phyloP scores from a whole-genome alignment of 2,329 filamentous ascomycete species.

The Rasamsonia emersonii region DNA sequence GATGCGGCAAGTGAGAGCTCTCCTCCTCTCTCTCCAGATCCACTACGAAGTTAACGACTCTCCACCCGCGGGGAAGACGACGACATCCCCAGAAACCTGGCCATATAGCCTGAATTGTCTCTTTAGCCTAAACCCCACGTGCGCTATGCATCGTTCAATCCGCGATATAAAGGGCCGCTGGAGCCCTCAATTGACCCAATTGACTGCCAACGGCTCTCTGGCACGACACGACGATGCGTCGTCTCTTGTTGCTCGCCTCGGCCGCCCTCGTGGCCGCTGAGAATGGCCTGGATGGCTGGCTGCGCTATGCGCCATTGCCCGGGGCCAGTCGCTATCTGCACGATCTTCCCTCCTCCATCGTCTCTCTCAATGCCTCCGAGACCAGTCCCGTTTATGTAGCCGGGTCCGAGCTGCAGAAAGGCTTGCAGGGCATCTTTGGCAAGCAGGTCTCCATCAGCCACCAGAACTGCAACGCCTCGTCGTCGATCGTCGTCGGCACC shows the following conservation, averaged over 20 bases:
- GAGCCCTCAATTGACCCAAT: too few relatives aligned
- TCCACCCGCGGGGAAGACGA: too few relatives aligned
- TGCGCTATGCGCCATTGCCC: slow-evolving; percentile 53
- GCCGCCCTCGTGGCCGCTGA: slow-evolving; percentile 42
- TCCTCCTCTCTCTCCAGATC: too few relatives aligned
- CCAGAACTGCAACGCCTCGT: slow-evolving; percentile 12
- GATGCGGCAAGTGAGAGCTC: too few relatives aligned
- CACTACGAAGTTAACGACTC: too few relatives aligned
- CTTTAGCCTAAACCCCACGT: too few relatives aligned
- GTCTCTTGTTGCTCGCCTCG: slow-evolving; percentile 6
- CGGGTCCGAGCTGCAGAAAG: slow-evolving; percentile 49
- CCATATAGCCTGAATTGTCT: too few relatives aligned
- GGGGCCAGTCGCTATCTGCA: slow-evolving; percentile 28
- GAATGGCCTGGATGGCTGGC: slow-evolving; percentile 54
- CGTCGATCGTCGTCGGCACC: slow-evolving; percentile 23
- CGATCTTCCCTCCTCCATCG: slow-evolving; percentile 40
- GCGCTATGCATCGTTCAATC: too few relatives aligned
- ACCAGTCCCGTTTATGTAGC: slow-evolving; percentile 52
- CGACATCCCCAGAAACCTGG: too few relatives aligned
- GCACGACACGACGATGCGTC: too few relatives aligned
- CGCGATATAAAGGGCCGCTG: too few relatives aligned
- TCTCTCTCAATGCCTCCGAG: slow-evolving; percentile 46
- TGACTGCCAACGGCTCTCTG: too few relatives aligned
- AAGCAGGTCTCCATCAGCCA: slow-evolving; percentile 32
- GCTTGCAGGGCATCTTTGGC: slow-evolving; percentile 50